Evolutionary conservation across 805 yeast genomes (phyloP).

Genomic region (Hanseniaspora pseudoguilliermondii): DNA sequence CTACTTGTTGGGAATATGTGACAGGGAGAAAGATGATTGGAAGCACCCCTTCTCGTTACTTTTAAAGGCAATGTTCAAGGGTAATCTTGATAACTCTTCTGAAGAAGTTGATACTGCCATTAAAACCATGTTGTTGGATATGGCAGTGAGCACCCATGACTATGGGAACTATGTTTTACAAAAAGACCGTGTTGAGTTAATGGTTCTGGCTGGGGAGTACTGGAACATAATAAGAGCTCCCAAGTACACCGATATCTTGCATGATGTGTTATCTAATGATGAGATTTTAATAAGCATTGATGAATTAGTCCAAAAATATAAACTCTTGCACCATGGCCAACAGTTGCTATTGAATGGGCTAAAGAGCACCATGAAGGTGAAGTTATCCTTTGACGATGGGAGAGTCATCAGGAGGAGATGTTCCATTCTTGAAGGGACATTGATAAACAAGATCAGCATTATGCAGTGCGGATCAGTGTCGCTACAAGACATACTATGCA

Average conservation of each 20-base stretch:
- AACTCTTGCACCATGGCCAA: conserved; percentile 32
- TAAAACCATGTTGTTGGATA: neutral
- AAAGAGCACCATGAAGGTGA: conserved; percentile 50
- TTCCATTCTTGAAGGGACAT: neutral
- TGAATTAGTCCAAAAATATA: neutral
- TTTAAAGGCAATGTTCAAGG: neutral
- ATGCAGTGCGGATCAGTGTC: conserved; percentile 23
- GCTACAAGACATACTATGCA: conserved; percentile 43
- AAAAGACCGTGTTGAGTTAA: neutral
- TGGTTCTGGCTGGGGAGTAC: neutral
- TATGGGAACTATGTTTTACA: neutral
- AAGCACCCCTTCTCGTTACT: neutral
- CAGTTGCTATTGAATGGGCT: conserved; percentile 43
- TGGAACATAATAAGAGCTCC: neutral
- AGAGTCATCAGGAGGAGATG: conserved; percentile 19
- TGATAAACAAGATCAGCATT: neutral
- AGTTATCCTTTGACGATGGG: conserved; percentile 40
- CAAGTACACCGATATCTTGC: neutral
- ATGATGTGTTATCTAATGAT: neutral
- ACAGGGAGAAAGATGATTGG: neutral
- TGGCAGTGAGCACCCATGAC: neutral
- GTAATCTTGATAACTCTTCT: neutral
- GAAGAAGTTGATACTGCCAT: neutral
- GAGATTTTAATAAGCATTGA: neutral
- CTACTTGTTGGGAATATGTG: neutral